These are phyloP conservation scores for Tulasnella sp. DNA, from an alignment of 768 basidiomycete genomes.

Conservation along the genomic window DNA sequence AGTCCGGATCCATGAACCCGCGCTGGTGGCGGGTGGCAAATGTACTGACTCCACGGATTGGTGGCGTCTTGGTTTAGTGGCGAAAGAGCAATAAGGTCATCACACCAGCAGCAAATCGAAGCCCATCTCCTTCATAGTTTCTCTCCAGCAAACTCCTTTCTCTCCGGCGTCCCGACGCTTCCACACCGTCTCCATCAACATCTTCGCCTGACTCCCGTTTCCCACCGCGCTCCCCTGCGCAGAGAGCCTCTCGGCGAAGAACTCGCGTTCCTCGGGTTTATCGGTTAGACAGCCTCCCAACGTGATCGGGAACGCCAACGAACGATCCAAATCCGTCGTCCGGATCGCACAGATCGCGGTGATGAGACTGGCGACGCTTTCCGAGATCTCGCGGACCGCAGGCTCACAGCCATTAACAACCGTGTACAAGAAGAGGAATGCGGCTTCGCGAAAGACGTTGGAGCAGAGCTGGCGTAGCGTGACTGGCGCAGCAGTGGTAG, in stretches of 20 bases:
- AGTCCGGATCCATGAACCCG: no score
- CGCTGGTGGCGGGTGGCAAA: no score
- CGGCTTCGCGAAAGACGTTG: constrained; percentile 18
- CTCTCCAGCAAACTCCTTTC: constrained; percentile 43
- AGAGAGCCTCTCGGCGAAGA: constrained; percentile 47
- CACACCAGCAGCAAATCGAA: constrained; percentile 43
- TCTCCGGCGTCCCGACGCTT: constrained; percentile 40
- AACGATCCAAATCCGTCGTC: constrained; percentile 16
- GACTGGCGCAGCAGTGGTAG: constrained; percentile 6
- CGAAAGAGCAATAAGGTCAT: constrained; percentile 17
- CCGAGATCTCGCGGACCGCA: constrained; percentile 12
- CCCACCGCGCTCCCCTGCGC: constrained; percentile 45
- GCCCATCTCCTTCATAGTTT: constrained; percentile 42
- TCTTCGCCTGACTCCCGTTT: constrained; percentile 44
- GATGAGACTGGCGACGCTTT: constrained; percentile 11
- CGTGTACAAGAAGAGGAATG: constrained; percentile 15
- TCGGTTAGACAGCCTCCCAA: constrained; percentile 15
- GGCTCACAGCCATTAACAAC: constrained; percentile 12
- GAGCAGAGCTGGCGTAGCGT: constrained; percentile 13
- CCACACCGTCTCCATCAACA: constrained; percentile 60
- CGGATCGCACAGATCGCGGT: constrained; percentile 9
- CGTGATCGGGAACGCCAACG: constrained; percentile 17
- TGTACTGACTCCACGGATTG: no score
- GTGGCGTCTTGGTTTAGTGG: no score
- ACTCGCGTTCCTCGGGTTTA: constrained; percentile 38